These are phyloP conservation scores for Arthrobotrys musiformis DNA, from an alignment of 2,329 filamentous ascomycete genomes.

Conservation along the genomic window DNA sequence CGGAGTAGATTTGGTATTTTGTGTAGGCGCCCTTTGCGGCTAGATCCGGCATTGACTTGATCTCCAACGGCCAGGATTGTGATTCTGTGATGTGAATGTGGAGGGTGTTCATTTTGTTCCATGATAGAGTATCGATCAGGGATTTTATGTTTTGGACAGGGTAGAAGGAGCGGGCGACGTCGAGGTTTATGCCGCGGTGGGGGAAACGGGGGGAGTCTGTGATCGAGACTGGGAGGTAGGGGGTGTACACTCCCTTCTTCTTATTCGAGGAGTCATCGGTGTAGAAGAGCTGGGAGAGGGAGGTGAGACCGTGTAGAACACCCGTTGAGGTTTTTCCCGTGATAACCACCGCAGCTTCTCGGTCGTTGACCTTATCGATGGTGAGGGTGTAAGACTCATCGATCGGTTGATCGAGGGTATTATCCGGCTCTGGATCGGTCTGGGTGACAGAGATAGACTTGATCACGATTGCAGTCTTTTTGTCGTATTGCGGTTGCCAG, in stretches of 20 bases:
- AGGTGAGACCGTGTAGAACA: constrained; percentile 77
- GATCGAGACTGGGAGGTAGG: constrained; percentile 76
- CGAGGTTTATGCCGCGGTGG: constrained; percentile 82
- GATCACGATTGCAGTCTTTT: constrained; percentile 67
- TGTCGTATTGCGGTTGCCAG: constrained; percentile 71
- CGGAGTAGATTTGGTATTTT: constrained; percentile 74
- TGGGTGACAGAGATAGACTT: constrained; percentile 72
- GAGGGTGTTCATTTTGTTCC: constrained; percentile 84
- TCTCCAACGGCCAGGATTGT: constrained; percentile 85
- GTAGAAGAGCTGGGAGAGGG: constrained; percentile 81
- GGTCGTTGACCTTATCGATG: constrained; percentile 70
- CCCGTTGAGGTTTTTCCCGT: constrained; percentile 74
- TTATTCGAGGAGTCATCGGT: constrained; percentile 61
- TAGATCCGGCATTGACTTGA: constrained; percentile 78
- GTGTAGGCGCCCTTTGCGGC: constrained; percentile 79
- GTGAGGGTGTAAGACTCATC: constrained; percentile 81
- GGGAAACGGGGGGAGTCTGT: constrained; percentile 77
- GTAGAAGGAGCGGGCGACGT: constrained; percentile 79
- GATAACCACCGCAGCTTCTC: constrained; percentile 66
- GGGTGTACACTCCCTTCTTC: constrained; percentile 74
- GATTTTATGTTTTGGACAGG: constrained; percentile 74
- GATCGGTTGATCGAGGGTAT: constrained; percentile 72
- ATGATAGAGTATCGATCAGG: constrained; percentile 79
- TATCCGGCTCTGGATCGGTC: constrained; percentile 67
- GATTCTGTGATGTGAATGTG: constrained; percentile 85